Percentiles rank a stretch among this genome's conserved stretches.
Conservation (phyloP, 176 grass and related monocot genomes). For the Zoysia pacifica region DNA sequence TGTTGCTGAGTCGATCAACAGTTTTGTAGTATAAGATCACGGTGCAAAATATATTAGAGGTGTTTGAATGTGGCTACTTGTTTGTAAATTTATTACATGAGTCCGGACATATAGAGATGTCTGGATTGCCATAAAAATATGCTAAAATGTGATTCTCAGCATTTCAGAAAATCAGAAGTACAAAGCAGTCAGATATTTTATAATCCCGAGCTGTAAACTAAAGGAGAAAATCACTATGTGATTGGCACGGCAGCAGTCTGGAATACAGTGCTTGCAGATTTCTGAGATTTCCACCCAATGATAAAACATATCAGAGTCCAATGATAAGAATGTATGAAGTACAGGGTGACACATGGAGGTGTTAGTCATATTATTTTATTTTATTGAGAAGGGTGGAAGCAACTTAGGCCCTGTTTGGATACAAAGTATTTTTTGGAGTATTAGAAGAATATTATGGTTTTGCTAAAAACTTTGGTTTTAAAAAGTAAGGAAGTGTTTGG, state of each 20-base stretch:
- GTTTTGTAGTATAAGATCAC: conserved; percentile 1
- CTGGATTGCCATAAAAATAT: background rate
- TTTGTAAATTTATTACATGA: background rate
- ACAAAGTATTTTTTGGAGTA: no score
- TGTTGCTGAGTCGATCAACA: background rate
- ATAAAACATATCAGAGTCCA: background rate
- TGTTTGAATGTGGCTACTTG: background rate
- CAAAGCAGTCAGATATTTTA: background rate
- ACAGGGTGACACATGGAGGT: background rate
- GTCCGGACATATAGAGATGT: background rate
- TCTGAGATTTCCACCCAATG: background rate
- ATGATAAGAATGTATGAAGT: background rate
- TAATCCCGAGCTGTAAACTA: background rate
- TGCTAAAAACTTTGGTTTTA: no score
- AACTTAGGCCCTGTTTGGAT: background rate
- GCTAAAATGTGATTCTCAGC: background rate
- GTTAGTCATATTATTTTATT: background rate
- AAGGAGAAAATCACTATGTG: background rate
- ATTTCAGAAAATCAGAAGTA: background rate
- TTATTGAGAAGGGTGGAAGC: background rate
- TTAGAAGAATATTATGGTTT: no score
- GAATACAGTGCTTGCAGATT: background rate
- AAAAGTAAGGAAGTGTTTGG: no score
- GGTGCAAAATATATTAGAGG: background rate
- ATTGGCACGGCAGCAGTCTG: background rate